Conservation (phyloP, 75 land plant species). For the Selaginella moellendorffii region DNA sequence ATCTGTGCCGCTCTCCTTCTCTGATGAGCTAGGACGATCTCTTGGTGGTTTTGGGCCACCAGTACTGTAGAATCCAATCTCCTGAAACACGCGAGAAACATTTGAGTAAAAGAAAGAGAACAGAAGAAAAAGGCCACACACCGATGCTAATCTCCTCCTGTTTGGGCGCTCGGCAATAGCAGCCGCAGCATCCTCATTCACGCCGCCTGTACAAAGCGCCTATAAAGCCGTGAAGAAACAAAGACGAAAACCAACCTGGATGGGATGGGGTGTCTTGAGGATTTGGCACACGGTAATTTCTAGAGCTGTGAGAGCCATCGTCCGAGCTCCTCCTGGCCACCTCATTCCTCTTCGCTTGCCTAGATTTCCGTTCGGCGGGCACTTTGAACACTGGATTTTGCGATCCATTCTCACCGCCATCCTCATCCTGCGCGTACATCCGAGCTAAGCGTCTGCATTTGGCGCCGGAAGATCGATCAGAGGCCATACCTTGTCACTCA, state of each 20-base stretch:
- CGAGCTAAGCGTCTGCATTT: background rate
- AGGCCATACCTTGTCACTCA: background rate
- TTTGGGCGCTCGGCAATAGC: slow-evolving; percentile 11
- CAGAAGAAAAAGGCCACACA: background rate
- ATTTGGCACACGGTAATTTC: slow-evolving; percentile 6
- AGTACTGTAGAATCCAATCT: background rate
- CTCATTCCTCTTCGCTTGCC: slow-evolving; percentile 24
- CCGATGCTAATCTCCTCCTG: background rate
- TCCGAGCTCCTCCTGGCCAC: slow-evolving; percentile 14
- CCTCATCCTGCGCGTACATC: no score
- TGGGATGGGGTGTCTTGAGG: slow-evolving; percentile 27
- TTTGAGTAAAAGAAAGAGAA: no score
- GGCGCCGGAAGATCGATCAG: background rate
- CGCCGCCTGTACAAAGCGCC: slow-evolving; percentile 6
- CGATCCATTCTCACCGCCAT: no score
- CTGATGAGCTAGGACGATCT: no score
- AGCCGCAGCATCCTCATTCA: slow-evolving; percentile 8
- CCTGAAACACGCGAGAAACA: slow-evolving; percentile 9
- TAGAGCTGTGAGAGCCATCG: slow-evolving; percentile 5
- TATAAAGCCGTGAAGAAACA: background rate
- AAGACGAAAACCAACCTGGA: background rate
- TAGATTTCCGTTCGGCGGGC: slow-evolving; percentile 43
- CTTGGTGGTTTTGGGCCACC: no score
- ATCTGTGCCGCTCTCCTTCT: no score
- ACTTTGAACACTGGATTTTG: slow-evolving; percentile 24